These are phyloP conservation scores for Cordyceps cicadae DNA, from an alignment of 2,329 filamentous ascomycete species.

Conservation along the genomic window DNA sequence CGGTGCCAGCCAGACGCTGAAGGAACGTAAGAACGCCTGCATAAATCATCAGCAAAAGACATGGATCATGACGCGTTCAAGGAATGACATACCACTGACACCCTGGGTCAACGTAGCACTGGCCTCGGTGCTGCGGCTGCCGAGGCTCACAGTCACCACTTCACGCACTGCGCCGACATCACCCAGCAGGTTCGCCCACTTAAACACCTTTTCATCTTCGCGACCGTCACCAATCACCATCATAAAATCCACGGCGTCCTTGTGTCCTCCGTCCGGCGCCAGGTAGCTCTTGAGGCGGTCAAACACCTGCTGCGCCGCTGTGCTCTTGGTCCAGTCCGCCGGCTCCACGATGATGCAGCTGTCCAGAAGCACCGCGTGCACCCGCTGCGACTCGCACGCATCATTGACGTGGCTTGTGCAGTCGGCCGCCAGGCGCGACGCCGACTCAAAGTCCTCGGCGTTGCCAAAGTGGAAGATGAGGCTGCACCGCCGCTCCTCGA, in stretches of 20 bases:
- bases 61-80: neutral
- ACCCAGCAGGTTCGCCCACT: constrained; percentile 77
- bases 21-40: constrained; percentile 17
- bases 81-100: constrained; percentile 63
- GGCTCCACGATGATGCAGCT: constrained; percentile 78
- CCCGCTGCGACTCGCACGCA: constrained; percentile 71
- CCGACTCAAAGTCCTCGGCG: constrained; percentile 67
- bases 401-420: constrained; percentile 95
- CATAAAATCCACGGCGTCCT: constrained; percentile 65
- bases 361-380: constrained; percentile 76
- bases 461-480: constrained; percentile 85
- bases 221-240: constrained; percentile 85
- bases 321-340: constrained; percentile 78
- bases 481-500: constrained; percentile 88
- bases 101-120: constrained; percentile 80
- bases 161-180: constrained; percentile 52
- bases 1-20: constrained; percentile 23
- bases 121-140: constrained; percentile 81
- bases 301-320: constrained; percentile 69
- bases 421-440: constrained; percentile 73
- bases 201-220: constrained; percentile 89
- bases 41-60: constrained; percentile 4
- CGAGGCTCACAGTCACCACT: constrained; percentile 79
- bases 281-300: constrained; percentile 42
- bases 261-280: constrained; percentile 21